phyloP scores from a whole-genome alignment of 164 flowering plant species.

The Platanus orientalis region DNA sequence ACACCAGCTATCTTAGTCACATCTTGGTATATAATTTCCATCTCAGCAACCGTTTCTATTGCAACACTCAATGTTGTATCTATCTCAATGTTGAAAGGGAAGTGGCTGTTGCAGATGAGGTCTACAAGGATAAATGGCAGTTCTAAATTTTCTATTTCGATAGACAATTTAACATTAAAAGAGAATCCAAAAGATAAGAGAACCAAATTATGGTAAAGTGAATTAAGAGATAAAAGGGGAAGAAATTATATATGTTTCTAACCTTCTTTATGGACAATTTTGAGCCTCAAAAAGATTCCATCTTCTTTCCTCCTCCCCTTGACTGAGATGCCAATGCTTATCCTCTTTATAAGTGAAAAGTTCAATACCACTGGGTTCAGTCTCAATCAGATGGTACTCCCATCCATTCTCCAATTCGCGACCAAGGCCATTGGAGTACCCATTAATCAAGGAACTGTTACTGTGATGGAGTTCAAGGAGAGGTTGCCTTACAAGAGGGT shows the following conservation, averaged over 20 bases:
- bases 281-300: slow-evolving; percentile 70
- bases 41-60: slow-evolving; percentile 92
- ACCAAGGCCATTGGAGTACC: too few relatives aligned
- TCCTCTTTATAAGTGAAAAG: slow-evolving; percentile 58
- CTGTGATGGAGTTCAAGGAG: slow-evolving; percentile 19
- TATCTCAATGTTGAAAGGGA: slow-evolving; percentile 70
- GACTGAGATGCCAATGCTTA: slow-evolving; percentile 61
- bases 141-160: not conserved
- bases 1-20: slow-evolving; percentile 77
- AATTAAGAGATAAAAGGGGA: not conserved
- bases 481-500: slow-evolving; percentile 36
- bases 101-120: slow-evolving; percentile 71
- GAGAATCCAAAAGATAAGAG: too few relatives aligned
- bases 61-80: too few relatives aligned
- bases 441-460: too few relatives aligned
- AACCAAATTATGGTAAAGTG: too few relatives aligned
- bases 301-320: slow-evolving; percentile 69
- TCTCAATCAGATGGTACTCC: slow-evolving; percentile 31
- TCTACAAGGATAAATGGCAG: slow-evolving; percentile 40
- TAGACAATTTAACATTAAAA: too few relatives aligned
- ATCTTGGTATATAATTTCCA: slow-evolving; percentile 83
- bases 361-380: slow-evolving; percentile 47
- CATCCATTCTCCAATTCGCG: slow-evolving; percentile 37
- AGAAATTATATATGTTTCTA: slow-evolving; percentile 3
- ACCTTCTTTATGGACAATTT: slow-evolving; percentile 88